Evolutionary conservation across 2,329 filamentous ascomycete species (phyloP).

Genomic region (Didymellaceae sp.): DNA sequence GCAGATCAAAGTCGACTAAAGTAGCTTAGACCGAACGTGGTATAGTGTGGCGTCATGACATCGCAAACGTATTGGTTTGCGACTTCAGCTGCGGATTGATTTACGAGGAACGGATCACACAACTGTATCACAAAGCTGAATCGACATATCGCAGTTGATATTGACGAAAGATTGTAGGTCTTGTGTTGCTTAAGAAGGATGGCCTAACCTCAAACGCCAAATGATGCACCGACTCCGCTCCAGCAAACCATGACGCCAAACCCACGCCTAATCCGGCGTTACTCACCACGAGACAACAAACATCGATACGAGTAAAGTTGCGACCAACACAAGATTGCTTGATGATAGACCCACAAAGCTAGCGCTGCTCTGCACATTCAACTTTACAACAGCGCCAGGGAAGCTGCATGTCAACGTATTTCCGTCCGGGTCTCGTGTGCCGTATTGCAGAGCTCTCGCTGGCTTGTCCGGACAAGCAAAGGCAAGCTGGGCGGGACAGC

Average conservation of each 20-base stretch:
- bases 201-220: slow-evolving; percentile 10
- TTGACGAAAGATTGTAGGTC: too few relatives aligned
- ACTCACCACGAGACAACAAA: slow-evolving; percentile 12
- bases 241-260: slow-evolving; percentile 2
- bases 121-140: too few relatives aligned
- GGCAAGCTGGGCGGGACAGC: slow-evolving; percentile 76
- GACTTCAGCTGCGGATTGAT: too few relatives aligned
- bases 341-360: not conserved
- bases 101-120: too few relatives aligned
- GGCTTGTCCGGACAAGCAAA: slow-evolving; percentile 72
- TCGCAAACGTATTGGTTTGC: slow-evolving; percentile 3
- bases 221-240: slow-evolving; percentile 12
- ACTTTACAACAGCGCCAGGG: slow-evolving; percentile 49
- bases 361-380: slow-evolving; percentile 37
- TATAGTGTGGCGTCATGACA: slow-evolving; percentile 2
- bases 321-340: slow-evolving; percentile 17
- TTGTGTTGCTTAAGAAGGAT: slow-evolving; percentile 3
- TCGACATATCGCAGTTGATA: too few relatives aligned
- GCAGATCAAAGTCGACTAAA: slow-evolving; percentile 15
- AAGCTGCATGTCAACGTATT: slow-evolving; percentile 48
- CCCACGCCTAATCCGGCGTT: not conserved
- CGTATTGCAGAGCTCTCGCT: slow-evolving; percentile 32
- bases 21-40: slow-evolving; percentile 1
- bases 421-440: slow-evolving; percentile 22
- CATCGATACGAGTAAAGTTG: slow-evolving; percentile 11